phyloP scores from a whole-genome alignment of 352 stramenopile genomes.

The Peronospora farinosa region DNA sequence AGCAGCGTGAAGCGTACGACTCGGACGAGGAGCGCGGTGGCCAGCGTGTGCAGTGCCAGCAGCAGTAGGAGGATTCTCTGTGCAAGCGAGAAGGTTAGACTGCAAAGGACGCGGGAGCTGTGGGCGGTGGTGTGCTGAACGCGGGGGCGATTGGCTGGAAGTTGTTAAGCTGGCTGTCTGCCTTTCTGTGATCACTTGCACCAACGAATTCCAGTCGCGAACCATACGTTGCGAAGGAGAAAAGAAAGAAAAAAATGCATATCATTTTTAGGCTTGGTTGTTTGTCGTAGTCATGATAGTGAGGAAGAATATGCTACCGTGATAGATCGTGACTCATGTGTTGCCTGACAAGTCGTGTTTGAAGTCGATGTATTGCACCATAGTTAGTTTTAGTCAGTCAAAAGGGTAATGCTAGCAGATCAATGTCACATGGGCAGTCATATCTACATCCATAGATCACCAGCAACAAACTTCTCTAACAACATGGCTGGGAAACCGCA shows the following conservation, averaged over 20 bases:
- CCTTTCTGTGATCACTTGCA: slow-evolving; percentile 10
- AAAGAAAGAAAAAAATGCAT: slow-evolving; percentile 27
- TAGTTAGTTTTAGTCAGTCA: not conserved
- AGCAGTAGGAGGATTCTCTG: slow-evolving; percentile 59
- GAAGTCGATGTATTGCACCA: not conserved
- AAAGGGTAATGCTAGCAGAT: not conserved
- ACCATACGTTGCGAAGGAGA: slow-evolving; percentile 31
- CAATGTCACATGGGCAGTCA: not conserved
- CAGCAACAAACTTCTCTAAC: not conserved
- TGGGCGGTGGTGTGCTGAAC: slow-evolving; percentile 18
- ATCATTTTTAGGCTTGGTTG: slow-evolving; percentile 6
- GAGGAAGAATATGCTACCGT: no score
- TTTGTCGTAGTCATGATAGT: not conserved
- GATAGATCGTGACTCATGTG: no score
- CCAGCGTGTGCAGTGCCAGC: slow-evolving; percentile 84
- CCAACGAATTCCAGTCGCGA: slow-evolving; percentile 20
- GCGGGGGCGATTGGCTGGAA: slow-evolving; percentile 3
- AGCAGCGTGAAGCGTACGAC: slow-evolving; percentile 76
- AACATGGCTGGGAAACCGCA: slow-evolving; percentile 26
- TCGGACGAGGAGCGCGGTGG: slow-evolving; percentile 92
- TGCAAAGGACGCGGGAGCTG: slow-evolving; percentile 17
- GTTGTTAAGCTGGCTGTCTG: slow-evolving; percentile 8
- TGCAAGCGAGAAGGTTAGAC: slow-evolving; percentile 27
- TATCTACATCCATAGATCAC: not conserved
- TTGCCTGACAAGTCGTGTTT: no score